Evolutionary conservation across 2,329 filamentous ascomycete species (phyloP).

Genomic region (Fusarium longipes): DNA sequence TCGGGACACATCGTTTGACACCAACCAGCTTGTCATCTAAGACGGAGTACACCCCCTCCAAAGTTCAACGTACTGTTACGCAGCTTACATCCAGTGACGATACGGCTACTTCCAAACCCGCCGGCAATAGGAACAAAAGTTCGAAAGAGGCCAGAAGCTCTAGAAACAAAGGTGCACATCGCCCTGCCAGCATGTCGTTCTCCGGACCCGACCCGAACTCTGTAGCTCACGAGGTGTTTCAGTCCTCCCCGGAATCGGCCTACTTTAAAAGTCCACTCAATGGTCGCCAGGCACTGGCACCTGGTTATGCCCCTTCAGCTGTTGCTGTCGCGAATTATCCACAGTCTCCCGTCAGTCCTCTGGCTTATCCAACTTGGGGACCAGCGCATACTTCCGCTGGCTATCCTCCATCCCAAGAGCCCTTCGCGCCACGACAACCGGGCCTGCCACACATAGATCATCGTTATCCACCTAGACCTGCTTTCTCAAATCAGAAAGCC

Average conservation of each 20-base stretch:
- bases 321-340: slow-evolving; percentile 17
- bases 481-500: slow-evolving; percentile 11
- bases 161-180: slow-evolving; percentile 26
- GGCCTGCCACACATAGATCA: slow-evolving; percentile 6
- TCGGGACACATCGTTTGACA: slow-evolving; percentile 22
- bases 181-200: slow-evolving; percentile 23
- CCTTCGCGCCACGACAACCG: slow-evolving; percentile 16
- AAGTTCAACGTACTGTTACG: slow-evolving; percentile 31
- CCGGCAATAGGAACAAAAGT: slow-evolving; percentile 11
- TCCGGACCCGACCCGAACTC: slow-evolving; percentile 27
- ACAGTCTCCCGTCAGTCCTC: slow-evolving; percentile 21
- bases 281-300: slow-evolving; percentile 8
- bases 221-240: slow-evolving; percentile 20
- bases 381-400: slow-evolving; percentile 22
- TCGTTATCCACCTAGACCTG: slow-evolving; percentile 16
- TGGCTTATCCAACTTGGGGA: slow-evolving; percentile 21
- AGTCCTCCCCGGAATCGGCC: slow-evolving; percentile 21
- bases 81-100: slow-evolving; percentile 29
- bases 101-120: slow-evolving; percentile 3
- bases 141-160: slow-evolving; percentile 18
- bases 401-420: slow-evolving; percentile 28
- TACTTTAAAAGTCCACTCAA: slow-evolving; percentile 28
- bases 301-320: slow-evolving; percentile 14
- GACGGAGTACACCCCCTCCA: slow-evolving; percentile 16
- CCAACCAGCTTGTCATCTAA: slow-evolving; percentile 33